These are phyloP conservation scores for Pleomassaria siparia DNA, from an alignment of 2,329 filamentous ascomycete species.

Conservation along the genomic window DNA sequence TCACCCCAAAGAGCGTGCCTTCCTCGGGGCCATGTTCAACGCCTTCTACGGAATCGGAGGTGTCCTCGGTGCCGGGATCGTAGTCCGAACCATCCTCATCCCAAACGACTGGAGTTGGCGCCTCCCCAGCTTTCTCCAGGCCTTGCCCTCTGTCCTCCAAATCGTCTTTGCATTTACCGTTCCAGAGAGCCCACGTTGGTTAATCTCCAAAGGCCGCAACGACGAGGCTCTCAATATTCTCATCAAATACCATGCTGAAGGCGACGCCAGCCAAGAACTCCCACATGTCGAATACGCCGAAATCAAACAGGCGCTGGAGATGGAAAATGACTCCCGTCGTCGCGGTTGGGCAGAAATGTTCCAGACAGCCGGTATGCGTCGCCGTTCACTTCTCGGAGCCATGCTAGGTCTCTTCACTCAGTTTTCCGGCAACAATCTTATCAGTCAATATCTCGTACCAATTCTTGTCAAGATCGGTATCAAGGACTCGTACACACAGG, in stretches of 20 bases:
- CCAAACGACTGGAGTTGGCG: slow-evolving; percentile 67
- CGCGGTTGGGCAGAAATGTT: slow-evolving; percentile 63
- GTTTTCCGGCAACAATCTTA: slow-evolving; percentile 63
- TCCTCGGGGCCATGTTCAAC: slow-evolving; percentile 68
- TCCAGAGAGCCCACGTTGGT: slow-evolving; percentile 67
- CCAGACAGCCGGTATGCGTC: slow-evolving; percentile 64
- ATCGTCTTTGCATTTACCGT: slow-evolving; percentile 62
- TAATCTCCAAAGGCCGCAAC: slow-evolving; percentile 63
- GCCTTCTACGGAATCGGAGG: slow-evolving; percentile 65
- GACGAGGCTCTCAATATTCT: slow-evolving; percentile 64
- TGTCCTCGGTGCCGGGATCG: slow-evolving; percentile 61
- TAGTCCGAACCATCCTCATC: slow-evolving; percentile 63
- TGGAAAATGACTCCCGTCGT: slow-evolving; percentile 56
- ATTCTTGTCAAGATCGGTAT: slow-evolving; percentile 66
- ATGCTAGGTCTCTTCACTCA: slow-evolving; percentile 67
- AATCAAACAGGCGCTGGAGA: slow-evolving; percentile 63
- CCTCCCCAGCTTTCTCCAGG: slow-evolving; percentile 65
- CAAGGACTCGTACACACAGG: slow-evolving; percentile 41
- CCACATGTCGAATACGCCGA: slow-evolving; percentile 68
- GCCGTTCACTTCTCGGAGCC: slow-evolving; percentile 62
- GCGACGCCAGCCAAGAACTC: slow-evolving; percentile 54
- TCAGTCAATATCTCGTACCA: slow-evolving; percentile 62
- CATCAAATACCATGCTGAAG: slow-evolving; percentile 65
- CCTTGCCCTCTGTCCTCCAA: slow-evolving; percentile 63
- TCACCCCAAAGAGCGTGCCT: slow-evolving; percentile 68